Percentiles rank a stretch among this genome's conserved stretches.
Conservation (phyloP, 1,139 yeast genomes). For the Magnusiomyces tetraspermus region DNA sequence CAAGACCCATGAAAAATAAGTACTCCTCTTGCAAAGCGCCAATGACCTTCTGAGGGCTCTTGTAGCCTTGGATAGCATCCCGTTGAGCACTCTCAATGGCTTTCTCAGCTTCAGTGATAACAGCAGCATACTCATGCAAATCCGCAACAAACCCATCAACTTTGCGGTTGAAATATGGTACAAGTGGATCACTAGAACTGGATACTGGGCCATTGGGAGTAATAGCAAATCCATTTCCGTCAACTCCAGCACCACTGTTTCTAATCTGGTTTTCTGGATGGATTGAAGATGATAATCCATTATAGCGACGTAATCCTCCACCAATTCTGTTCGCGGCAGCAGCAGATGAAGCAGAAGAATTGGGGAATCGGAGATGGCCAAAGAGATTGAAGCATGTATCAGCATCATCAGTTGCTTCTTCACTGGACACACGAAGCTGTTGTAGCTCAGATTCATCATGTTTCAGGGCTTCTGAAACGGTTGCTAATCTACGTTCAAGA, state of each 20-base stretch:
- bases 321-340: slow-evolving; percentile 16
- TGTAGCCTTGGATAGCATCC: slow-evolving; percentile 37
- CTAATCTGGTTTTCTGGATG: neutral
- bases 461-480: slow-evolving; percentile 61
- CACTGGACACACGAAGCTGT: slow-evolving; percentile 36
- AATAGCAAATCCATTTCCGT: neutral
- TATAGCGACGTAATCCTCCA: too few species aligned
- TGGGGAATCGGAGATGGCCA: slow-evolving; percentile 50
- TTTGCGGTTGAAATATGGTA: slow-evolving; percentile 46
- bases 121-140: slow-evolving; percentile 56
- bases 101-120: slow-evolving; percentile 61
- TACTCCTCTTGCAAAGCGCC: slow-evolving; percentile 75
- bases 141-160: slow-evolving; percentile 45
- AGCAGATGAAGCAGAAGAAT: slow-evolving; percentile 6
- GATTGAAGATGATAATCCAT: slow-evolving; percentile 1
- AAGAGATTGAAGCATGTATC: slow-evolving; percentile 59
- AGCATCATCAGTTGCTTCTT: slow-evolving; percentile 44
- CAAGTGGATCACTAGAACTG: slow-evolving; percentile 34
- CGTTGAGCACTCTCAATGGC: slow-evolving; percentile 66
- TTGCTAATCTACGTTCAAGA: slow-evolving; percentile 50
- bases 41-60: slow-evolving; percentile 42
- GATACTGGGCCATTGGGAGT: neutral
- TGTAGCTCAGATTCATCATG: slow-evolving; percentile 51
- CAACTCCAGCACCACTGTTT: neutral
- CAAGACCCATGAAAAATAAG: slow-evolving; percentile 76